Percentiles rank a stretch among this genome's conserved stretches.
Conservation (phyloP, 2,329 filamentous ascomycete species). For the Drechmeria coniospora region DNA sequence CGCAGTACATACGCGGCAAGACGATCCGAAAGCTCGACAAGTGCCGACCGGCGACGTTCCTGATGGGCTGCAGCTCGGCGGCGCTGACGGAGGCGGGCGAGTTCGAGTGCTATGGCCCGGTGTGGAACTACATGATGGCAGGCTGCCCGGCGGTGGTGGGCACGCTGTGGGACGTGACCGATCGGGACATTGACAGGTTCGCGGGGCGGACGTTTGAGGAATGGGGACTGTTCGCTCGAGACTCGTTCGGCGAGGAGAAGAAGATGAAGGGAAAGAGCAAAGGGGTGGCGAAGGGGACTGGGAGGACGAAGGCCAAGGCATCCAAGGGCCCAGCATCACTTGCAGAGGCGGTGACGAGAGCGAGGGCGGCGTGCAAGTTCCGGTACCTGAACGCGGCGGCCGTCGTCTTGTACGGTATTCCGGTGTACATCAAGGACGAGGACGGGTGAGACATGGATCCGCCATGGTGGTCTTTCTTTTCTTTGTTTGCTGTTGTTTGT, state of each 20-base stretch:
- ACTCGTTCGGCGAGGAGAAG: slow-evolving; percentile 24
- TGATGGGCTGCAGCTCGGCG: slow-evolving; percentile 91
- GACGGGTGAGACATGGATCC: background rate
- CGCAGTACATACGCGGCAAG: slow-evolving; percentile 80
- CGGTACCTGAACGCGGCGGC: slow-evolving; percentile 87
- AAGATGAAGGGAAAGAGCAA: slow-evolving; percentile 13
- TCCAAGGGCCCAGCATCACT: slow-evolving; percentile 34
- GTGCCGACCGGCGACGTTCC: slow-evolving; percentile 62
- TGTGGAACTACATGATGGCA: slow-evolving; percentile 82
- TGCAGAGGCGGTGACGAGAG: slow-evolving; percentile 66
- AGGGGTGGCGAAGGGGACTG: slow-evolving; percentile 12
- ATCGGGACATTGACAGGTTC: slow-evolving; percentile 92
- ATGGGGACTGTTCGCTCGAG: slow-evolving; percentile 59
- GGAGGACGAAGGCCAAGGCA: slow-evolving; percentile 2
- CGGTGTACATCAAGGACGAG: slow-evolving; percentile 52
- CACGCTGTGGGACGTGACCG: slow-evolving; percentile 95
- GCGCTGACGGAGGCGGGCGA: slow-evolving; percentile 63
- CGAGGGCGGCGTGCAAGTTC: slow-evolving; percentile 68
- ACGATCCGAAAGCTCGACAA: slow-evolving; percentile 64
- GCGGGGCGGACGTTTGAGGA: slow-evolving; percentile 63
- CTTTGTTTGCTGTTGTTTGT: too few relatives aligned
- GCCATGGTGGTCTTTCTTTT: too few relatives aligned
- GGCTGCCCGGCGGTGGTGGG: slow-evolving; percentile 77
- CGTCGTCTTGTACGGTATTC: slow-evolving; percentile 87
- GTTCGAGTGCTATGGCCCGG: slow-evolving; percentile 82